Base-by-base conservation (phyloP, 805 yeast species). In the Cephaloascus fragrans region DNA sequence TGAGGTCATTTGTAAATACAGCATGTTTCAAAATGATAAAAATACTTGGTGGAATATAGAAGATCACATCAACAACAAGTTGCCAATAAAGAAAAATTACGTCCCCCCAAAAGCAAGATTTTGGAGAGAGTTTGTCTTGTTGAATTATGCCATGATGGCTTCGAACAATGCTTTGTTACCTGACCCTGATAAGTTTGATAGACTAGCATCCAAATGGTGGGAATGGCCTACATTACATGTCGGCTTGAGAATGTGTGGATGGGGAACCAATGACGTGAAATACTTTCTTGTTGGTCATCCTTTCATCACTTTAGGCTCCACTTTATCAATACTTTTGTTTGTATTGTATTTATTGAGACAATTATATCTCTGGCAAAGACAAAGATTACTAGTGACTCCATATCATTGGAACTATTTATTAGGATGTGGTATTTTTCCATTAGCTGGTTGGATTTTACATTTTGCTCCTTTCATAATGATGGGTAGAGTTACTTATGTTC, bases 401-500 rank as follows among this genome's bases (percentile, higher is more conserved):
- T 59, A 46, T 23, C 56, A 57, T 31, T 49, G 70, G 33, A 73
- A 62, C 59, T 57, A 49, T 28, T 66, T 69, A 44, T 47, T 71
- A 14, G 64, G 76, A 61, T 83, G 84, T 32, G 96, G 95, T 39
- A 52, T 83, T 26, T 77, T 84, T 50, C 96, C 97, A 19, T 82
- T 89, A 64, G 53, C 85, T 33, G 95, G 96, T 9, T 90, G 97
- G 97, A 70, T 78, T 34, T 68, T 87, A 51, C 97, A 90, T 61
- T 90, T 69, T 61, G 55, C 84, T 52, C 97, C 98, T 26, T 90
- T 90, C 62, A 75, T 83, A 26, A 62, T 87, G 43, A 90, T 90
- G 98, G 88, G 94, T 10, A 83, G 98, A 68, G 97, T 93, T 41
- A 88, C 95, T 2, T 90, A 93, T 57, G 93, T 90, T 26, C 98